Evolutionary conservation across 208 protist genomes (phyloP).

Genomic region (Acanthamoeba divionensis): DNA sequence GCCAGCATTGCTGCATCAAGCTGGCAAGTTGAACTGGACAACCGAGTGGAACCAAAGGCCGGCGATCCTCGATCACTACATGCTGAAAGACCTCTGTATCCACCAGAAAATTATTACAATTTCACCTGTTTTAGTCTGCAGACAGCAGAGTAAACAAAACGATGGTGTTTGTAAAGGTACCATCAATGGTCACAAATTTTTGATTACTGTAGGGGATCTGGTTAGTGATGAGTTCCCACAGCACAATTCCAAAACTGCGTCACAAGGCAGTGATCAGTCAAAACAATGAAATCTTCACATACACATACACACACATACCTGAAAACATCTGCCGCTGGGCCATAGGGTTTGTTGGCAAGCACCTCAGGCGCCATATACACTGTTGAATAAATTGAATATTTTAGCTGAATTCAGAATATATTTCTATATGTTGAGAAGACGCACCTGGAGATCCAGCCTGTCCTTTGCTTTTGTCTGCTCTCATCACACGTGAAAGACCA

Average conservation of each 20-base stretch:
- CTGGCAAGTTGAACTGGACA: slow-evolving; percentile 17
- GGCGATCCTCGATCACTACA: slow-evolving; percentile 33
- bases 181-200: slow-evolving; percentile 29
- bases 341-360: slow-evolving; percentile 29
- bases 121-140: neutral
- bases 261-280: neutral
- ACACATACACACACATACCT: slow-evolving; percentile 4
- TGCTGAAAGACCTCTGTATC: slow-evolving; percentile 28
- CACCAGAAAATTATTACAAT: neutral
- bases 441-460: neutral
- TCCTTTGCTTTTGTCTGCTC: neutral
- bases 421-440: neutral
- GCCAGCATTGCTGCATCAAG: neutral
- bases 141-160: neutral
- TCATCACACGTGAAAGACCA: slow-evolving; percentile 44
- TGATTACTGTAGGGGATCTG: slow-evolving; percentile 47
- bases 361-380: slow-evolving; percentile 57
- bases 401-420: neutral
- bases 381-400: neutral
- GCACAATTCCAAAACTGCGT: slow-evolving; percentile 52
- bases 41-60: slow-evolving; percentile 8
- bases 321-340: slow-evolving; percentile 52
- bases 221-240: slow-evolving; percentile 57
- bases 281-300: neutral
- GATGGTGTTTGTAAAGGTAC: neutral